Evolutionary conservation across 306 rosid species (phyloP), one percentile per base, ranked within the genome.

Genomic region (Dicorynia guianensis): DNA sequence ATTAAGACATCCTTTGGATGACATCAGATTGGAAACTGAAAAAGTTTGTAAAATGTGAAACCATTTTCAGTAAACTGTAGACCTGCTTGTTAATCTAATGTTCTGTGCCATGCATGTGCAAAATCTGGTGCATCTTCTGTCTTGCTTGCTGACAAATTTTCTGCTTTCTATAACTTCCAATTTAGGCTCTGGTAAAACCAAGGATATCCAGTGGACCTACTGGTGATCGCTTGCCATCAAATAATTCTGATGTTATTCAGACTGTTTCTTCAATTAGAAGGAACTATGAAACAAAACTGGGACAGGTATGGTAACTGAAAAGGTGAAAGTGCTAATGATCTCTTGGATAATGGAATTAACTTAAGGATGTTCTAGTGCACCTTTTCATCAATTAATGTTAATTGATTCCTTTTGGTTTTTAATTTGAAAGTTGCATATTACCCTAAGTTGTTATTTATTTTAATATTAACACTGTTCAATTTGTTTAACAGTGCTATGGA

Each of bases 211-310:
- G 73, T 46, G 81, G 78, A 69, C 79, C 87, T 69, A 14, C 61
- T 2, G 82, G 36, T 54, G 84, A 85, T 73, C 33, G 75, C 72
- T 40, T 83, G 82, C 81, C 43, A 14, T 75, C 91, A 54, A 81
- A 85, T 15, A 76, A 78, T 67, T 71, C 90, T 46, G 85, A 87
- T 87, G 87, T 71, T 74, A 63, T 81, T 83, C 85, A 80, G 53
- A 71, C 85, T 55, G 82, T 84, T 74, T 83, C 96, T 79, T 87
- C 88, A 6, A 61, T 78, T 72, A 85, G 84, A 83, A 84, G 85
- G 87, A 89, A 84, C 78, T 89, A 89, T 79, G 87, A 94, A 66
- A 58, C 87, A 57, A 86, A 89, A 88, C 74, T 86, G 88, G 98
- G 88, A 80, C 91, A 92, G 94, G 99, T 92, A 82, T 49, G 35